Conservation (phyloP, 495 filamentous ascomycete species). For the Aeminium ludgeri region DNA sequence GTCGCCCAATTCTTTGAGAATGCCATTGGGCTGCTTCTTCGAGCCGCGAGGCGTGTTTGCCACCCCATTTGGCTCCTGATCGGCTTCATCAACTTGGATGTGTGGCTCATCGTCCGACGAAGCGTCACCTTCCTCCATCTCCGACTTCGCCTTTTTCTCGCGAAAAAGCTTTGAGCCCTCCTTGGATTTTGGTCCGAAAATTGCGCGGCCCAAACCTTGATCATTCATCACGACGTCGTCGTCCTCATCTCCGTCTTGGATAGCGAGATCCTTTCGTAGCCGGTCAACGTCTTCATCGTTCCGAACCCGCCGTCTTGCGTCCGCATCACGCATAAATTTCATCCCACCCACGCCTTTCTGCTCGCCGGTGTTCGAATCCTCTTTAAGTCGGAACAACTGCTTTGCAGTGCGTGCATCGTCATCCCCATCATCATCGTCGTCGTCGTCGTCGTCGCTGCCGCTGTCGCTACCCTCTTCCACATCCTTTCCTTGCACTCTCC, state of each 20-base stretch:
- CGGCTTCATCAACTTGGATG: no score
- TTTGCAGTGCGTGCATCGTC: conserved; percentile 30
- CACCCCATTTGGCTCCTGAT: no score
- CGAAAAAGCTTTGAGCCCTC: neutral
- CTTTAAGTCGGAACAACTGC: conserved; percentile 43
- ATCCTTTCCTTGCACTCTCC: conserved; percentile 65
- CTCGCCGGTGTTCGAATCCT: conserved; percentile 28
- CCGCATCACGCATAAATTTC: conserved; percentile 87
- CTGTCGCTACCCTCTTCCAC: conserved; percentile 33
- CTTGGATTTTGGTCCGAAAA: conserved; percentile 22
- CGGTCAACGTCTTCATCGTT: conserved; percentile 69
- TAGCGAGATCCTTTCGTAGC: conserved; percentile 52
- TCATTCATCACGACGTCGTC: conserved; percentile 19
- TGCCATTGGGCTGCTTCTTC: neutral
- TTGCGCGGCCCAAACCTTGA: conserved; percentile 21
- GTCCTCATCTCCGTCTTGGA: conserved; percentile 27
- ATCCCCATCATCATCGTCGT: conserved; percentile 42
- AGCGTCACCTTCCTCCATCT: conserved; percentile 40
- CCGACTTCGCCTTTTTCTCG: conserved; percentile 27
- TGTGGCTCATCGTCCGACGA: conserved; percentile 35
- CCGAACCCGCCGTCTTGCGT: conserved; percentile 52
- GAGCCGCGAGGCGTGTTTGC: no score
- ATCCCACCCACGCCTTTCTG: conserved; percentile 43
- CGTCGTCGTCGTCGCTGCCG: conserved; percentile 35
- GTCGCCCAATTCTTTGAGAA: conserved; percentile 1